Evolutionary conservation across 2,329 filamentous ascomycete species (phyloP).

Genomic region (Plenodomus biglobosus): DNA sequence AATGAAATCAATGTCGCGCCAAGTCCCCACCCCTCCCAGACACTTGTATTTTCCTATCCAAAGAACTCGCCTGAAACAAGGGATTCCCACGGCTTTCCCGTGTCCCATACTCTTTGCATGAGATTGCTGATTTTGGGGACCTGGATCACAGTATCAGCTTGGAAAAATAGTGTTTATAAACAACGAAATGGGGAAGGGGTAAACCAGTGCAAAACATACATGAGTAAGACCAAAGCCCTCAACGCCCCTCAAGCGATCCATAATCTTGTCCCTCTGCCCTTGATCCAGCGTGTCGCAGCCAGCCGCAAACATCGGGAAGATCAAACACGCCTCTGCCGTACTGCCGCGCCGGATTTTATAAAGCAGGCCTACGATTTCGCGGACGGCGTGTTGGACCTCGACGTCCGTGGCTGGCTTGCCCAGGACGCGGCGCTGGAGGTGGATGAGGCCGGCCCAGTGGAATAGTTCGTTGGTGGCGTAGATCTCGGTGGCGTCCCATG

Average conservation of each 20-base stretch:
- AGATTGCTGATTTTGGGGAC: constrained; percentile 62
- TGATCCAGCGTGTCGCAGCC: constrained; percentile 69
- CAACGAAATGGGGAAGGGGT: too few species aligned
- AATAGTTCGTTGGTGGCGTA: constrained; percentile 75
- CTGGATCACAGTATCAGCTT: constrained; percentile 38
- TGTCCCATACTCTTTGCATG: constrained; percentile 71
- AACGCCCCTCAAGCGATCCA: constrained; percentile 66
- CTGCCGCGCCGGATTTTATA: constrained; percentile 65
- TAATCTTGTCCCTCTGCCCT: constrained; percentile 60
- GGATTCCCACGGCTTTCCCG: constrained; percentile 68
- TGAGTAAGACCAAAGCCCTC: constrained; percentile 77
- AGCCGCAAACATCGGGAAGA: constrained; percentile 83
- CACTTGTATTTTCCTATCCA: constrained; percentile 42
- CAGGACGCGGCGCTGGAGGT: constrained; percentile 73
- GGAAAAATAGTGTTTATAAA: too few species aligned
- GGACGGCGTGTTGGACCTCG: constrained; percentile 65
- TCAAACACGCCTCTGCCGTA: constrained; percentile 70
- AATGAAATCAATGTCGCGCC: too few species aligned
- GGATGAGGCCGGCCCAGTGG: constrained; percentile 75
- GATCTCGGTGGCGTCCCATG: constrained; percentile 65
- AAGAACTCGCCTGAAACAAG: constrained; percentile 69
- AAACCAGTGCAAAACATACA: too few species aligned
- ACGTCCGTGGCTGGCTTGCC: constrained; percentile 59
- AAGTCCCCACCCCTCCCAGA: too few species aligned
- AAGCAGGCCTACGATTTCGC: constrained; percentile 64